These are phyloP conservation scores for Mortierella sp. DNA, from an alignment of 371 early-diverging fungal genomes.

Conservation along the genomic window DNA sequence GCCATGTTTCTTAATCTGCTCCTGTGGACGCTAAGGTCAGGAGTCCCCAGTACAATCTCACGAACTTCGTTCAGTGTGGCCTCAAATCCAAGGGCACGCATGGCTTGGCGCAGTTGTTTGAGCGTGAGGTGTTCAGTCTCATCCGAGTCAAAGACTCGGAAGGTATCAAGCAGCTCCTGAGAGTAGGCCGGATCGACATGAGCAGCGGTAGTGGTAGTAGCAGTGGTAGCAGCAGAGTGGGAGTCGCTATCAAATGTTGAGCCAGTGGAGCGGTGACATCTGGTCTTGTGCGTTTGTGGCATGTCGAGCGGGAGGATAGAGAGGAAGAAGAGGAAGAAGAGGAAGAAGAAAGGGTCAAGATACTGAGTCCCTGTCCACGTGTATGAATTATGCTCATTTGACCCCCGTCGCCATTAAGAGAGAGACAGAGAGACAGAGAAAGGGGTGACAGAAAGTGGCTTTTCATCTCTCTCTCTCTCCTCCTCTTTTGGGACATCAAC, in stretches of 20 bases:
- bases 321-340: not conserved
- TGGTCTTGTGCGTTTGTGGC: not conserved
- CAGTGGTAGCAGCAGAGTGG: not conserved
- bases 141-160: constrained; percentile 73
- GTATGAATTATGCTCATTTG: no score
- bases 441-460: no score
- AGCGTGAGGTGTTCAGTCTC: constrained; percentile 64
- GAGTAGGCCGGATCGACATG: constrained; percentile 56
- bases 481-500: no score
- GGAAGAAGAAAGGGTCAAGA: not conserved
- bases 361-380: not conserved
- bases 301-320: not conserved
- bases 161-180: constrained; percentile 71
- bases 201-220: no score
- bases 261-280: not conserved
- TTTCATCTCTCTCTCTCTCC: no score
- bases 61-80: constrained; percentile 67
- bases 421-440: no score
- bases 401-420: no score
- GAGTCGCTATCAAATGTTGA: not conserved
- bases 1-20: constrained; percentile 45
- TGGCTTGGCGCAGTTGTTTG: constrained; percentile 72
- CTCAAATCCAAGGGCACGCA: constrained; percentile 78
- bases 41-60: constrained; percentile 57
- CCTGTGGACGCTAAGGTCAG: constrained; percentile 24